phyloP scores from a whole-genome alignment of 1,284 basidiomycete genomes.

The Sporisorium iseilematis-ciliati region DNA sequence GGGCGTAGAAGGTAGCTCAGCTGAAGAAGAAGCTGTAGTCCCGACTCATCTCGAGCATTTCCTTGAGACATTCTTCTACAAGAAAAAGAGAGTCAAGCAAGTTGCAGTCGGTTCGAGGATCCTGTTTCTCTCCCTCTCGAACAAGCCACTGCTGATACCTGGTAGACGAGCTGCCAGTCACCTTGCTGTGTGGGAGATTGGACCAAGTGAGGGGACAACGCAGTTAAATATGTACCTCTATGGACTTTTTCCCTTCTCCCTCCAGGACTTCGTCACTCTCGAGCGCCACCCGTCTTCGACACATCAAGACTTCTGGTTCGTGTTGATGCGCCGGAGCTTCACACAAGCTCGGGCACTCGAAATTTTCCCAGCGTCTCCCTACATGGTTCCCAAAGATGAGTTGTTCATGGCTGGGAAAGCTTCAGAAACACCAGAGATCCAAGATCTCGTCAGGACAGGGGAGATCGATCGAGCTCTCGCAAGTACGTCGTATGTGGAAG shows the following conservation, averaged over 20 bases:
- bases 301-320: neutral
- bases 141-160: neutral
- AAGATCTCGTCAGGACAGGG: neutral
- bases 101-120: neutral
- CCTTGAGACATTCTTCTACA: neutral
- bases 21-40: neutral
- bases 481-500: neutral
- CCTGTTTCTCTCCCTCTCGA: neutral
- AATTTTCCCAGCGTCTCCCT: neutral
- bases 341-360: neutral
- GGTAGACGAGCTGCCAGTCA: neutral
- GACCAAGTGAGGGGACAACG: too few species aligned
- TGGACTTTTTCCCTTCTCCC: constrained; percentile 11
- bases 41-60: neutral
- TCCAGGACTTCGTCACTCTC: neutral
- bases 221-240: neutral
- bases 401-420: neutral
- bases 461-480: neutral
- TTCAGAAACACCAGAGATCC: neutral
- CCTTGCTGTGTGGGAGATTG: constrained; percentile 5
- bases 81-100: constrained; percentile 4
- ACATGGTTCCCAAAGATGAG: neutral
- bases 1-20: too few species aligned
- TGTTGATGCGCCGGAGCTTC: neutral
- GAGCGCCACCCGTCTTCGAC: neutral